Conservation (phyloP, 805 yeast genomes). For the Spathaspora gorwiae region DNA sequence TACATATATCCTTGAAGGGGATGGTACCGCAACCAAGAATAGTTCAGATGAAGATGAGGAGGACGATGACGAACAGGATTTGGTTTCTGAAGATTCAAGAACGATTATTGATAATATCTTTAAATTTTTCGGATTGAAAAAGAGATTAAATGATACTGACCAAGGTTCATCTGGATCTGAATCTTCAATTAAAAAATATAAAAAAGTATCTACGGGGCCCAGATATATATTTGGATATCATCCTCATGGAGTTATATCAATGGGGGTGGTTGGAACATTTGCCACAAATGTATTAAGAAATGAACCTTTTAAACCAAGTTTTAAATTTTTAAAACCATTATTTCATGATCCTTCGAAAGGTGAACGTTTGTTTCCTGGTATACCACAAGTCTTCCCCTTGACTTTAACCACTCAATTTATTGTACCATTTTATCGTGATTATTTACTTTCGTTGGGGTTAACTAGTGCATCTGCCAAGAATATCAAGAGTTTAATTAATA, state of each 20-base stretch:
- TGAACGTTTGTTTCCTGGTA: slow-evolving; percentile 71
- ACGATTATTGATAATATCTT: slow-evolving; percentile 34
- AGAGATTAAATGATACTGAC: slow-evolving; percentile 31
- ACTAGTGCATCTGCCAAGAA: slow-evolving; percentile 79
- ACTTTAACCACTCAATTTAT: slow-evolving; percentile 81
- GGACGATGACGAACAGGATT: slow-evolving; percentile 31
- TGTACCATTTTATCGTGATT: slow-evolving; percentile 83
- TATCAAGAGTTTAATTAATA: slow-evolving; percentile 56
- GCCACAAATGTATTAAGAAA: slow-evolving; percentile 52
- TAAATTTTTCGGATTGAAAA: slow-evolving; percentile 31
- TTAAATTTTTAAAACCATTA: slow-evolving; percentile 26
- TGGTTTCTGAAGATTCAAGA: slow-evolving; percentile 33
- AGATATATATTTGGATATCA: slow-evolving; percentile 87
- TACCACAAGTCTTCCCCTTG: slow-evolving; percentile 65
- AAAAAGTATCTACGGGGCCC: slow-evolving; percentile 51
- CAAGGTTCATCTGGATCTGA: background rate
- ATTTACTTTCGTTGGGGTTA: slow-evolving; percentile 72
- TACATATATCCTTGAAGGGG: slow-evolving; percentile 29
- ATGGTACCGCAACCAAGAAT: slow-evolving; percentile 10
- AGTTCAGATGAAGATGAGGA: slow-evolving; percentile 15
- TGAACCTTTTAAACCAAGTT: slow-evolving; percentile 38
- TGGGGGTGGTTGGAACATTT: slow-evolving; percentile 83
- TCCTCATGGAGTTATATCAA: slow-evolving; percentile 93
- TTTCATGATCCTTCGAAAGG: slow-evolving; percentile 68
- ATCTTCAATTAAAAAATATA: slow-evolving; percentile 12